phyloP scores from a whole-genome alignment of 2,329 filamentous ascomycete species.

The Fusarium concolor region DNA sequence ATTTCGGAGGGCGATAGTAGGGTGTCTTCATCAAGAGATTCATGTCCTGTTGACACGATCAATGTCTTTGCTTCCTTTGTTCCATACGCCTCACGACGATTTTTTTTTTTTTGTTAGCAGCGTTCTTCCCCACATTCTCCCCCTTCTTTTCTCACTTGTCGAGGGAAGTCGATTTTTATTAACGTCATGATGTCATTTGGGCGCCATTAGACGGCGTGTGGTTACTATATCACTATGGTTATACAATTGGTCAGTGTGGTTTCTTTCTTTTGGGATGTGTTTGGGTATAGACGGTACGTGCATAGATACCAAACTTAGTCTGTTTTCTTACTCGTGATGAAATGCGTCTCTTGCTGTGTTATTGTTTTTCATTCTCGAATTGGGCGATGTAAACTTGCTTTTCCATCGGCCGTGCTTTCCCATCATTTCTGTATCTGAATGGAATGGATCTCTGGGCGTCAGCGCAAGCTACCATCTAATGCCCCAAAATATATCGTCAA shows the following conservation, averaged over 20 bases:
- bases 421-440: background rate
- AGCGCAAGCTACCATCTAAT: background rate
- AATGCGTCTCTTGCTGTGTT: background rate
- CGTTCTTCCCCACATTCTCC: constrained; percentile 17
- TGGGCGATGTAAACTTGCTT: background rate
- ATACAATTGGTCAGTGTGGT: constrained; percentile 16
- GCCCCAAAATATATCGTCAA: background rate
- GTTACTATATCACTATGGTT: constrained; percentile 18
- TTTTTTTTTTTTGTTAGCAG: constrained; percentile 14
- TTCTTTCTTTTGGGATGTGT: constrained; percentile 29
- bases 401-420: background rate
- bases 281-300: constrained; percentile 46
- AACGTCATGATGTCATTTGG: constrained; percentile 25
- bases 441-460: background rate
- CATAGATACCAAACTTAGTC: constrained; percentile 48
- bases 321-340: constrained; percentile 11
- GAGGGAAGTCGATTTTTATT: constrained; percentile 5
- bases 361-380: background rate
- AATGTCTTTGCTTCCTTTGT: constrained; percentile 13
- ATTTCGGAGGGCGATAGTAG: constrained; percentile 44
- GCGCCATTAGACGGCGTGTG: constrained; percentile 32
- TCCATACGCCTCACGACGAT: constrained; percentile 9
- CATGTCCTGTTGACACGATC: constrained; percentile 12
- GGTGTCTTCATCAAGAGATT: constrained; percentile 1
- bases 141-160: constrained; percentile 5